These are phyloP conservation scores for Nothomitra cinnamomea DNA, from an alignment of 2,329 filamentous ascomycete species.

Conservation along the genomic window DNA sequence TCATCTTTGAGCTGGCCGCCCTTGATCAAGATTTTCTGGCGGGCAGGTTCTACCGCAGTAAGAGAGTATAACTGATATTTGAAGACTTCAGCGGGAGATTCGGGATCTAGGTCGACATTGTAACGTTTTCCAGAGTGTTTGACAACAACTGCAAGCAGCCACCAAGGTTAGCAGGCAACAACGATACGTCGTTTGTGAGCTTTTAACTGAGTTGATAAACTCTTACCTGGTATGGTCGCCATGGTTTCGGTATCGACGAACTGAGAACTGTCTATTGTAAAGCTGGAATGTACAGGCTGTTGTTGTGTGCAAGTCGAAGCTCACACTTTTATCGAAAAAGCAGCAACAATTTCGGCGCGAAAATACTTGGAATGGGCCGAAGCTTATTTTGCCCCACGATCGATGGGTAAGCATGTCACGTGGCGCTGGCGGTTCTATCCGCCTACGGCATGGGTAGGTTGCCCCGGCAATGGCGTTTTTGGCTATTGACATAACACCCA, in stretches of 20 bases:
- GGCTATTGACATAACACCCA: conserved; percentile 8
- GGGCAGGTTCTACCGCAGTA: conserved; percentile 87
- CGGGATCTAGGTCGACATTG: conserved; percentile 77
- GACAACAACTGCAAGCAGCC: conserved; percentile 50
- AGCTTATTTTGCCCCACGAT: background rate
- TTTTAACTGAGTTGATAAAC: background rate
- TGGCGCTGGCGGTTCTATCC: background rate
- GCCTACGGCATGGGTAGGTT: background rate
- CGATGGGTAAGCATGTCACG: background rate
- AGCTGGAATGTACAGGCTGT: background rate
- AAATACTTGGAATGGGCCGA: background rate
- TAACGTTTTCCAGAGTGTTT: conserved; percentile 94
- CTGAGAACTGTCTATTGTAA: background rate
- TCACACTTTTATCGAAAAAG: no score
- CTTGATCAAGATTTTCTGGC: conserved; percentile 91
- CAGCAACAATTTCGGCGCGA: background rate
- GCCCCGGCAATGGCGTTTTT: background rate
- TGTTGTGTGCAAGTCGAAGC: no score
- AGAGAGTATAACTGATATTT: conserved; percentile 92
- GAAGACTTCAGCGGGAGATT: conserved; percentile 75
- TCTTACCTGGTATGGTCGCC: conserved; percentile 37
- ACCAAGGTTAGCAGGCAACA: background rate
- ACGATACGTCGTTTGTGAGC: background rate
- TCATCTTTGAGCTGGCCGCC: conserved; percentile 93
- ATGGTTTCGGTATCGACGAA: conserved; percentile 21